A percentile compares a stretch with the other conserved stretches of the same genome.
phyloP scores from a whole-genome alignment of 2,329 filamentous ascomycete genomes.

The Xylaria arbuscula region DNA sequence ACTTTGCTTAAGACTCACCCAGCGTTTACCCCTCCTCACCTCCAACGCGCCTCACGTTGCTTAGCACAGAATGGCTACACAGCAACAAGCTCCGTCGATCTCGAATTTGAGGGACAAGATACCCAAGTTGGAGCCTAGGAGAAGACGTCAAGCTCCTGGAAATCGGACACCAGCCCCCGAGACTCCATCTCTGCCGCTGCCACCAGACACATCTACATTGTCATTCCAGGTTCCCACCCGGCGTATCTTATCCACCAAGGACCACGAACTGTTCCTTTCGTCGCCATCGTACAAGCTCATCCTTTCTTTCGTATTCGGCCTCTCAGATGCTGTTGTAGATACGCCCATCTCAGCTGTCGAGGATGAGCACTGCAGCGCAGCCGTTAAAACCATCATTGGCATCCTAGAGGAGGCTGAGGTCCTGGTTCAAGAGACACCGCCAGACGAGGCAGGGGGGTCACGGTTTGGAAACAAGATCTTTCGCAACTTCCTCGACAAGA shows the following conservation, averaged over 20 bases:
- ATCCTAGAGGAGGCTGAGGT: constrained; percentile 77
- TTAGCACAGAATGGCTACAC: constrained; percentile 39
- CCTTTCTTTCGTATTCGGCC: constrained; percentile 83
- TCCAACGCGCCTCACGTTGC: neutral
- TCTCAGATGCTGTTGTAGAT: constrained; percentile 83
- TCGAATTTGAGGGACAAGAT: constrained; percentile 68
- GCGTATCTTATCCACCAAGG: constrained; percentile 81
- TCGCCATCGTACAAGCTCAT: constrained; percentile 82
- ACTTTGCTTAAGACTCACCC: neutral
- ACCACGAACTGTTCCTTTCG: constrained; percentile 83
- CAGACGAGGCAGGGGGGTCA: constrained; percentile 86
- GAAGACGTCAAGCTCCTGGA: constrained; percentile 61
- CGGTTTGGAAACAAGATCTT: constrained; percentile 96
- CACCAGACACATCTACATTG: constrained; percentile 70
- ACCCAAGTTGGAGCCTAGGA: constrained; percentile 75
- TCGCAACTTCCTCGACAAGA: constrained; percentile 79
- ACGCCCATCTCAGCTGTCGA: constrained; percentile 72
- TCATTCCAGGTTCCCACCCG: constrained; percentile 75
- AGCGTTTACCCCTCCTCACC: neutral
- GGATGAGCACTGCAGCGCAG: constrained; percentile 65
- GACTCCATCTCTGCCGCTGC: constrained; percentile 78
- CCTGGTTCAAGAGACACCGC: constrained; percentile 76
- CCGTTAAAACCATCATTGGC: constrained; percentile 71
- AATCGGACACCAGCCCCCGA: constrained; percentile 74
- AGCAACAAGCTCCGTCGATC: constrained; percentile 47